Percentiles rank a stretch among this genome's conserved stretches.
Conservation (phyloP, 176 grass and related monocot genomes). For the Chrysopogon serrulatus region DNA sequence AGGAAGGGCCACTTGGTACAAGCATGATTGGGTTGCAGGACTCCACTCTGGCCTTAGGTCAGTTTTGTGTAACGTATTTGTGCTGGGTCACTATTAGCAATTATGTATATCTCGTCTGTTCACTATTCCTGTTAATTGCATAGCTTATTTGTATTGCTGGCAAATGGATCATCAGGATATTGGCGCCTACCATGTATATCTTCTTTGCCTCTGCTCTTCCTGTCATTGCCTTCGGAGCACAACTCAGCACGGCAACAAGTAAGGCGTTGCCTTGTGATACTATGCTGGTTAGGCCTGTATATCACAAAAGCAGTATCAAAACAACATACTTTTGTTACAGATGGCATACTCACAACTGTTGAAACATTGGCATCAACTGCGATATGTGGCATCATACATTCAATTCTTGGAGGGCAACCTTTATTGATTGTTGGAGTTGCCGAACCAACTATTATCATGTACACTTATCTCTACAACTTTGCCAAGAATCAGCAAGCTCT, state of each 20-base stretch:
- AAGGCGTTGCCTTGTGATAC: neutral
- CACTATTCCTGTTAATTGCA: neutral
- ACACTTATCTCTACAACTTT: slow-evolving; percentile 84
- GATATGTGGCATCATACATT: slow-evolving; percentile 85
- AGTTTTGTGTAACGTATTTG: neutral
- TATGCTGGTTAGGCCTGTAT: neutral
- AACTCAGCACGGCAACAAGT: slow-evolving; percentile 78
- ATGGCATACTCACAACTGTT: slow-evolving; percentile 71
- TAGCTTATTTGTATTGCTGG: slow-evolving; percentile 13
- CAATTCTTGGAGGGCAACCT: slow-evolving; percentile 85
- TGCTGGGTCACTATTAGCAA: neutral
- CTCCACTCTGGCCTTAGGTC: slow-evolving; percentile 56
- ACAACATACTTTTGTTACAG: slow-evolving; percentile 19
- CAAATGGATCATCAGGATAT: slow-evolving; percentile 55
- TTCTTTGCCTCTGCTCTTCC: slow-evolving; percentile 97
- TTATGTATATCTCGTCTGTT: neutral
- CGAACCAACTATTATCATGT: slow-evolving; percentile 96
- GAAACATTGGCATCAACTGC: slow-evolving; percentile 90
- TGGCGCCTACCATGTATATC: slow-evolving; percentile 89
- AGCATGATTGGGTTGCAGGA: slow-evolving; percentile 69
- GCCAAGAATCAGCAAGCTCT: slow-evolving; percentile 52
- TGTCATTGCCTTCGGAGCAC: slow-evolving; percentile 81
- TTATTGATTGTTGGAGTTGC: slow-evolving; percentile 89
- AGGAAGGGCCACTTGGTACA: slow-evolving; percentile 67
- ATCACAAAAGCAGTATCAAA: neutral